phyloP scores from a whole-genome alignment of 768 basidiomycete genomes.

The Lepiota subincarnata region DNA sequence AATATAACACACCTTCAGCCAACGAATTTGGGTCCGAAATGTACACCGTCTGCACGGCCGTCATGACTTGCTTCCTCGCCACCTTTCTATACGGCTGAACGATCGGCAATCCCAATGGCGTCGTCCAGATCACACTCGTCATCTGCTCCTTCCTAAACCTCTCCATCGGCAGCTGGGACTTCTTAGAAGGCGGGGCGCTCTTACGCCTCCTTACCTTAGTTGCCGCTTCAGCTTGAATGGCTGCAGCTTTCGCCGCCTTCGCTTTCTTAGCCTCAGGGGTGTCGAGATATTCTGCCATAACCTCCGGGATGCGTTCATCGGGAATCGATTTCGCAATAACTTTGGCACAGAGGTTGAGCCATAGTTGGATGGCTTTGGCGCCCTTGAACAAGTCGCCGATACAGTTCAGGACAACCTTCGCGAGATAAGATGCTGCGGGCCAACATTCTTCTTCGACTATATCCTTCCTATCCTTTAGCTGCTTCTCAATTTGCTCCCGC shows the following conservation, averaged over 20 bases:
- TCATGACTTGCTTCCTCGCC: slow-evolving; percentile 79
- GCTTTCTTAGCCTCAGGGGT: background rate
- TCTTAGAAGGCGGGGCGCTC: slow-evolving; percentile 5
- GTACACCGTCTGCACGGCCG: slow-evolving; percentile 80
- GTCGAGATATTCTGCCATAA: slow-evolving; percentile 21
- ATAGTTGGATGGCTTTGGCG: slow-evolving; percentile 86
- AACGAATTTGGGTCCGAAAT: slow-evolving; percentile 83
- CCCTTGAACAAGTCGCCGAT: slow-evolving; percentile 95
- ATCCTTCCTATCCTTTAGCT: slow-evolving; percentile 73
- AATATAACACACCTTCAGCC: slow-evolving; percentile 48
- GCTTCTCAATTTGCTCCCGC: slow-evolving; percentile 88
- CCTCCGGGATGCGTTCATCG: slow-evolving; percentile 53
- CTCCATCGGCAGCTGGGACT: slow-evolving; percentile 7
- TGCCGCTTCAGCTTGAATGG: slow-evolving; percentile 4
- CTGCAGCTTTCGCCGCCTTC: background rate
- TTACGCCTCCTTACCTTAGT: slow-evolving; percentile 7
- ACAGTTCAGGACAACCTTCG: slow-evolving; percentile 68
- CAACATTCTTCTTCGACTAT: slow-evolving; percentile 73
- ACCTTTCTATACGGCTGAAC: slow-evolving; percentile 93
- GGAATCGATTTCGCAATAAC: slow-evolving; percentile 88
- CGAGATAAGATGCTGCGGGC: slow-evolving; percentile 71
- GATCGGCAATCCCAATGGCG: slow-evolving; percentile 90
- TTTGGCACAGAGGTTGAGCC: slow-evolving; percentile 81
- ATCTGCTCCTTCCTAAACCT: slow-evolving; percentile 83
- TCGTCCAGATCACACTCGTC: slow-evolving; percentile 96